Evolutionary conservation across 225 moss, liverwort and hornwort genomes (phyloP).

Genomic region (Marchantia polymorpha): DNA sequence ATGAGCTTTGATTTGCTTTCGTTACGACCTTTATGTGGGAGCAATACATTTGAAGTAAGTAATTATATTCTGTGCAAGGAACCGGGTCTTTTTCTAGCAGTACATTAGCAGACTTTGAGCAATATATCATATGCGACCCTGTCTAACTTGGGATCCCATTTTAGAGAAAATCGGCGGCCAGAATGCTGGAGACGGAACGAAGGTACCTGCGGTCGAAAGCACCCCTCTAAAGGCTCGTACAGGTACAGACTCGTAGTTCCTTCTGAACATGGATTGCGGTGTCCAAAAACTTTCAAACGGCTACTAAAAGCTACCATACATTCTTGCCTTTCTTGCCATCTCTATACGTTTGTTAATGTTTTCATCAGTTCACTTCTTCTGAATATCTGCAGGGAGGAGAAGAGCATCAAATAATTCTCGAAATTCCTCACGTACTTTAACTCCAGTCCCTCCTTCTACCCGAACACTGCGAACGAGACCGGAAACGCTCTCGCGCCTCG

Average conservation of each 20-base stretch:
- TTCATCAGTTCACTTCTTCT: neutral
- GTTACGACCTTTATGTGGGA: neutral
- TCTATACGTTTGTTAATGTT: neutral
- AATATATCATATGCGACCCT: neutral
- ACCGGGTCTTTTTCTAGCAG: neutral
- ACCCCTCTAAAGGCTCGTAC: constrained; percentile 4
- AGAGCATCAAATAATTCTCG: constrained; percentile 14
- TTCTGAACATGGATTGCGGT: neutral
- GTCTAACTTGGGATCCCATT: neutral
- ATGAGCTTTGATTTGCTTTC: neutral
- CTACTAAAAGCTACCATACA: neutral
- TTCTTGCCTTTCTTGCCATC: neutral
- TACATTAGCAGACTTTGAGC: neutral
- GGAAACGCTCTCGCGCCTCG: neutral
- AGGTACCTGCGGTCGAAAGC: neutral
- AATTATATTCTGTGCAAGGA: neutral
- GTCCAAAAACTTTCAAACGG: neutral
- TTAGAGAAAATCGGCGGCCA: constrained; percentile 29
- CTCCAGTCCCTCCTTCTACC: constrained; percentile 16
- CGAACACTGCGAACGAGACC: constrained; percentile 25
- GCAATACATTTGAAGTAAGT: neutral
- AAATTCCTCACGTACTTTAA: neutral
- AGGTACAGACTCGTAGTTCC: constrained; percentile 18
- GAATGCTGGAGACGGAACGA: constrained; percentile 17
- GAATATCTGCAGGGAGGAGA: constrained; percentile 23